Evolutionary conservation across 495 filamentous ascomycete genomes (phyloP).

Genomic region (Lophiotrema nucula): DNA sequence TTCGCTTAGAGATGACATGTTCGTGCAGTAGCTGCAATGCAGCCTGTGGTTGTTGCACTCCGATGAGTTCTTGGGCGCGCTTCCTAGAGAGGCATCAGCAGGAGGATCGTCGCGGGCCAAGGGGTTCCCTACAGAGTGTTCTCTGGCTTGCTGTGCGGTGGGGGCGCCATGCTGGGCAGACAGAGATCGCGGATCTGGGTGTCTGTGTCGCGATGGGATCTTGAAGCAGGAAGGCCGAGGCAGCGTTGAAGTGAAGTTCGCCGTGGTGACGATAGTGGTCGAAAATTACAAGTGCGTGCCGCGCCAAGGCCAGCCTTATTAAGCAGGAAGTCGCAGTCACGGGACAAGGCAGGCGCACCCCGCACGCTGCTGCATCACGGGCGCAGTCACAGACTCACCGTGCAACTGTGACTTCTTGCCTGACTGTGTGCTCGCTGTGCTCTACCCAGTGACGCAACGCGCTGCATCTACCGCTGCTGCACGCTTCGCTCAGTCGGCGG

Average conservation of each 20-base stretch:
- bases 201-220: conserved; percentile 13
- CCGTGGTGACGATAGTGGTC: neutral
- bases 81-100: conserved; percentile 40
- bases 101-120: conserved; percentile 24
- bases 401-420: too few species aligned
- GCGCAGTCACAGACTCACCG: too few species aligned
- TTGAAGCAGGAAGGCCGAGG: conserved; percentile 13
- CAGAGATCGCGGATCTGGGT: conserved; percentile 30
- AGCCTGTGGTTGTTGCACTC: conserved; percentile 87
- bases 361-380: too few species aligned
- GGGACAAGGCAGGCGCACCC: too few species aligned
- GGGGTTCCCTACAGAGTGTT: conserved; percentile 83
- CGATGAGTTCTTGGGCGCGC: conserved; percentile 96
- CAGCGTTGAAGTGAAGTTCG: conserved; percentile 7
- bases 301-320: too few species aligned
- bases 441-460: too few species aligned
- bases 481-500: too few species aligned
- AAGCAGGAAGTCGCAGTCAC: conserved; percentile 2
- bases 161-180: conserved; percentile 80
- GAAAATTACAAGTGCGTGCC: too few species aligned
- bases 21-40: conserved; percentile 95
- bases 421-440: too few species aligned
- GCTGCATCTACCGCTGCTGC: too few species aligned
- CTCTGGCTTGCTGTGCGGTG: conserved; percentile 94
- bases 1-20: conserved; percentile 97